These are phyloP conservation scores for Elongisporangium undulatum DNA, from an alignment of 352 stramenopile species.

Conservation along the genomic window DNA sequence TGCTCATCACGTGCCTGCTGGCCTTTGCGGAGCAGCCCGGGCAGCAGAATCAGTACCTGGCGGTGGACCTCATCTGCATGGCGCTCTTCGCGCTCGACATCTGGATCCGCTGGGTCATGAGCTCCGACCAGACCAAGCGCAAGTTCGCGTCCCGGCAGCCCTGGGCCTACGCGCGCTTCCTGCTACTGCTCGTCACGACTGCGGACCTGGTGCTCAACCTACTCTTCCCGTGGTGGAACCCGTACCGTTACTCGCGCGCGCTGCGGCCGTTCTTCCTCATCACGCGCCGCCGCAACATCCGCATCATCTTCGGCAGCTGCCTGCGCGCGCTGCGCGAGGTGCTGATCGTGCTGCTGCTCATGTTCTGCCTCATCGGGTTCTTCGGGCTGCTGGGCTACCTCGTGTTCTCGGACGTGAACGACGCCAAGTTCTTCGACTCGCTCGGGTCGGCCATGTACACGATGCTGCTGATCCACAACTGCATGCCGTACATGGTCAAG, in stretches of 20 bases:
- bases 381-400: constrained; percentile 75
- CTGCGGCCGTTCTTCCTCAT: constrained; percentile 81
- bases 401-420: constrained; percentile 69
- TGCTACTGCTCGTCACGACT: constrained; percentile 50
- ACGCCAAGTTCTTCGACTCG: constrained; percentile 64
- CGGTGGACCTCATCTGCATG: constrained; percentile 64
- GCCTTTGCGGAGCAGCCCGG: constrained; percentile 64
- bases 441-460: constrained; percentile 75
- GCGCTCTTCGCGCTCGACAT: constrained; percentile 60
- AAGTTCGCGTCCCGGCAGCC: constrained; percentile 76
- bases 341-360: constrained; percentile 59
- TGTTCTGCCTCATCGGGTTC: constrained; percentile 74
- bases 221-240: constrained; percentile 41
- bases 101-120: constrained; percentile 80
- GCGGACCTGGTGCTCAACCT: constrained; percentile 46
- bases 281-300: constrained; percentile 68
- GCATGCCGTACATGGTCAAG: constrained; percentile 75
- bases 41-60: constrained; percentile 46
- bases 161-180: constrained; percentile 64
- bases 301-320: constrained; percentile 82
- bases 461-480: constrained; percentile 80
- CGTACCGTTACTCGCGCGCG: constrained; percentile 60
- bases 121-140: constrained; percentile 70
- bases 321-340: constrained; percentile 70
- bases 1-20: constrained; percentile 51